Percentiles rank a stretch among this genome's conserved stretches.
Evolutionary conservation across 352 stramenopile genomes (phyloP).

Genomic region (Globisporangium alternatum): DNA sequence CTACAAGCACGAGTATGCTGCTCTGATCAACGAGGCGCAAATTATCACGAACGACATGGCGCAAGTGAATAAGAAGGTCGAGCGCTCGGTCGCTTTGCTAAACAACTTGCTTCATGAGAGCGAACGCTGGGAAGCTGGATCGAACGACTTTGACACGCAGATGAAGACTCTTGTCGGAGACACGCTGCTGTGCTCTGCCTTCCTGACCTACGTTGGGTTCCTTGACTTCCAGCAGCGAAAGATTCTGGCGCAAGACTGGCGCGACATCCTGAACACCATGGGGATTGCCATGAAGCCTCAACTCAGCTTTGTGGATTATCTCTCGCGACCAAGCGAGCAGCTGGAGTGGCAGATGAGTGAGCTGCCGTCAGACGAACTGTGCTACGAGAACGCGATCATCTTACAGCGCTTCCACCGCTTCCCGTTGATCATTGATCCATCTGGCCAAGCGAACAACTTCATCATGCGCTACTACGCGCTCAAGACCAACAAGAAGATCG

Average conservation of each 20-base stretch:
- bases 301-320: slow-evolving; percentile 94
- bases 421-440: slow-evolving; percentile 98
- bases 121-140: slow-evolving; percentile 96
- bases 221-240: slow-evolving; percentile 98
- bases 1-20: slow-evolving; percentile 99
- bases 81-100: slow-evolving; percentile 96
- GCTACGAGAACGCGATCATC: slow-evolving; percentile 99
- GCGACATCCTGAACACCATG: slow-evolving; percentile 92
- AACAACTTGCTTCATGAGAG: slow-evolving; percentile 97
- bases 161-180: slow-evolving; percentile 97
- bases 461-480: slow-evolving; percentile 97
- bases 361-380: slow-evolving; percentile 96
- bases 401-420: slow-evolving; percentile 97
- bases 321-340: slow-evolving; percentile 94
- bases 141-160: slow-evolving; percentile 96
- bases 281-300: slow-evolving; percentile 82
- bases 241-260: slow-evolving; percentile 94
- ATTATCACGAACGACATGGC: slow-evolving; percentile 98
- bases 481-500: slow-evolving; percentile 91
- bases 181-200: slow-evolving; percentile 94
- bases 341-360: slow-evolving; percentile 95
- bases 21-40: slow-evolving; percentile 97
- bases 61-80: slow-evolving; percentile 96
- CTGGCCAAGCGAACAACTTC: slow-evolving; percentile 97
- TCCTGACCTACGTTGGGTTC: slow-evolving; percentile 98